These are phyloP conservation scores for Vanrija sp. DNA, from an alignment of 1,284 basidiomycete genomes.

Conservation along the genomic window DNA sequence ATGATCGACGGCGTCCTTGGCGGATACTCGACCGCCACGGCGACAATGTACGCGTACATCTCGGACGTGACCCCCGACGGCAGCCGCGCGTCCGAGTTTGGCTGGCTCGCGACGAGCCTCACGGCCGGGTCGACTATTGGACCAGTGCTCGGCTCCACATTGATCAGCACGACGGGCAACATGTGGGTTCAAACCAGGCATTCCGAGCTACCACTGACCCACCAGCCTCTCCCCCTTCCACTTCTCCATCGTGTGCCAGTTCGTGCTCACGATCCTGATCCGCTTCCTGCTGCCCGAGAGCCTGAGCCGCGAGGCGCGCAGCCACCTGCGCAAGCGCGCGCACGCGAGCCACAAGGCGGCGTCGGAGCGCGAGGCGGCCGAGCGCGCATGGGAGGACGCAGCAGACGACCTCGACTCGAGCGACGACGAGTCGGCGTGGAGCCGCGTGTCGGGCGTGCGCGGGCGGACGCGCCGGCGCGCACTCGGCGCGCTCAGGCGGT, in stretches of 20 bases:
- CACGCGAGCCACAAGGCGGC: constrained; percentile 13
- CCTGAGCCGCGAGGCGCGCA: constrained; percentile 50
- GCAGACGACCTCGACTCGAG: constrained; percentile 16
- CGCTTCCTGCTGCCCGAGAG: constrained; percentile 72
- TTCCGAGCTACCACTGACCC: constrained; percentile 17
- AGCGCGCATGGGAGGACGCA: constrained; percentile 46
- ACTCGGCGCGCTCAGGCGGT: constrained; percentile 27
- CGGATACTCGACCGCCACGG: constrained; percentile 75
- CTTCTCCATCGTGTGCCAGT: constrained; percentile 50
- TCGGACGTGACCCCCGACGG: constrained; percentile 81
- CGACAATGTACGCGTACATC: constrained; percentile 72
- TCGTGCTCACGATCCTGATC: constrained; percentile 55
- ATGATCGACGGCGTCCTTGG: constrained; percentile 78
- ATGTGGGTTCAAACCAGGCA: constrained; percentile 40
- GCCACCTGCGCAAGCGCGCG: constrained; percentile 33
- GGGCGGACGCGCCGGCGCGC: constrained; percentile 1
- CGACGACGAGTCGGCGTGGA: constrained; percentile 13
- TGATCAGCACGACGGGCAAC: constrained; percentile 61
- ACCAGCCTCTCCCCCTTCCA: constrained; percentile 68
- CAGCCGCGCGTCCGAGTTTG: constrained; percentile 74
- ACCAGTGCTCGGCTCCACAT: constrained; percentile 65
- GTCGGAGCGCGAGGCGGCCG: constrained; percentile 49
- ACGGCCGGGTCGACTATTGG: constrained; percentile 68
- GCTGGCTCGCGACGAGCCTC: constrained; percentile 58
- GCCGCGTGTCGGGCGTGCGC: constrained; percentile 10